Evolutionary conservation across 768 basidiomycete genomes (phyloP).

Genomic region (Termitomyces sp.): DNA sequence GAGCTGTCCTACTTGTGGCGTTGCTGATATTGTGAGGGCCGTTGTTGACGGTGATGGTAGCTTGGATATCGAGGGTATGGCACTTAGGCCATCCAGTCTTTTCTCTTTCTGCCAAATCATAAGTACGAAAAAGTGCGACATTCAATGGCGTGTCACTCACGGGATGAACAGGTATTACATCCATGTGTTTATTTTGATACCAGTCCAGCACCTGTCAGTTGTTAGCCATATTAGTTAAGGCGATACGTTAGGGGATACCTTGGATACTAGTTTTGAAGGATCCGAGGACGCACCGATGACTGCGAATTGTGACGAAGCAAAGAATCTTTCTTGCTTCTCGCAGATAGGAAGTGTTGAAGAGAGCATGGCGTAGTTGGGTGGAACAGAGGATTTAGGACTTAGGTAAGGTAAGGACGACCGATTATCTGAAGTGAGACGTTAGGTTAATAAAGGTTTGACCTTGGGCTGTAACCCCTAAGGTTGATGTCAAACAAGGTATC

Average conservation of each 20-base stretch:
- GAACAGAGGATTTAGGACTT: background rate
- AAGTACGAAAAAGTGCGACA: background rate
- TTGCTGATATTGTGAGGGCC: conserved; percentile 11
- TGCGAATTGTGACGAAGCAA: conserved; percentile 15
- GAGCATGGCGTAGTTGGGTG: background rate
- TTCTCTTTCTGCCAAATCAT: conserved; percentile 5
- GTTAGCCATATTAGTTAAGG: background rate
- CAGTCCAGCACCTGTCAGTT: conserved; percentile 11
- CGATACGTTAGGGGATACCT: conserved; percentile 4
- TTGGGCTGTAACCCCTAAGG: conserved; percentile 1
- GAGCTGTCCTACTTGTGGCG: conserved; percentile 8
- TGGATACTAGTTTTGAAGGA: conserved; percentile 10
- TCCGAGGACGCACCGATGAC: conserved; percentile 16
- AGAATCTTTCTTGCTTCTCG: conserved; percentile 13
- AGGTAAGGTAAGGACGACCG: background rate
- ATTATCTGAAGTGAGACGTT: background rate
- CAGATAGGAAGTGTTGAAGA: background rate
- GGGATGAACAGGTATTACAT: conserved; percentile 14
- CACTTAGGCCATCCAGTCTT: conserved; percentile 9
- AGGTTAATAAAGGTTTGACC: conserved; percentile 8
- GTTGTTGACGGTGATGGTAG: conserved; percentile 15
- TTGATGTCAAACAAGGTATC: conserved; percentile 10
- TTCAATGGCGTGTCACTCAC: conserved; percentile 1
- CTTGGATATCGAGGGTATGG: conserved; percentile 13
- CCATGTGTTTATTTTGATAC: conserved; percentile 15